Percentiles rank a stretch among this genome's conserved stretches.
Evolutionary conservation across 306 rosid species (phyloP).

Genomic region (Casuarina equisetifolia): DNA sequence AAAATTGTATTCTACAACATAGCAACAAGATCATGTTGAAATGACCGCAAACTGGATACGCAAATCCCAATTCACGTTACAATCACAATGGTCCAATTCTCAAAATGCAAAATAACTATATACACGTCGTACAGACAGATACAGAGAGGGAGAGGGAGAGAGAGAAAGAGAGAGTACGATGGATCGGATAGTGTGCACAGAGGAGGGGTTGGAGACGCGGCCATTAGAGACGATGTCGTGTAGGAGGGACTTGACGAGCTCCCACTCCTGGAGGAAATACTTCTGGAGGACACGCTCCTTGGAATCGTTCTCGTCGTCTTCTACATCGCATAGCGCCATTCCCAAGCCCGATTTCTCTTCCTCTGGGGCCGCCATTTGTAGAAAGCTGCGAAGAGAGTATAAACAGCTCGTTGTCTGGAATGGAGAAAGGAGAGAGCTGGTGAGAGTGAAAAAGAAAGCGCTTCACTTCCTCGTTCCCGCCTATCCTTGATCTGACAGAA

Average conservation of each 20-base stretch:
- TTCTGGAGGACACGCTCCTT: slow-evolving; percentile 81
- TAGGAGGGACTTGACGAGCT: slow-evolving; percentile 65
- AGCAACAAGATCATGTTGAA: not conserved
- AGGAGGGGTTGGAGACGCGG: slow-evolving; percentile 58
- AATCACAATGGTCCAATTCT: not conserved
- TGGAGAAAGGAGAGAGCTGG: not conserved
- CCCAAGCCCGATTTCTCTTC: slow-evolving; percentile 33
- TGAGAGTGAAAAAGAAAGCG: not conserved
- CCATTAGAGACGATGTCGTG: slow-evolving; percentile 67
- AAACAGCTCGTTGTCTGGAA: slow-evolving; percentile 6
- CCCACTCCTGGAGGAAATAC: slow-evolving; percentile 96
- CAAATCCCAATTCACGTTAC: not conserved
- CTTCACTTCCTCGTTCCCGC: slow-evolving; percentile 23
- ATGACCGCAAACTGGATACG: not conserved
- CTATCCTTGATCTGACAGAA: not conserved
- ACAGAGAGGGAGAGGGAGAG: not conserved
- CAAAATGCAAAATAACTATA: slow-evolving; percentile 1
- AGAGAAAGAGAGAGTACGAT: slow-evolving; percentile 55
- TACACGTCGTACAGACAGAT: not conserved
- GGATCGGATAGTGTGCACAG: slow-evolving; percentile 82
- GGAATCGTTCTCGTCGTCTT: slow-evolving; percentile 73
- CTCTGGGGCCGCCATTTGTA: slow-evolving; percentile 31
- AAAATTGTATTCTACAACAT: not conserved
- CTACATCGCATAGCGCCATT: slow-evolving; percentile 31
- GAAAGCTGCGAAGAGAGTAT: not conserved